phyloP scores from a whole-genome alignment of 169 alveolate species.

The Perkinsus olseni region DNA sequence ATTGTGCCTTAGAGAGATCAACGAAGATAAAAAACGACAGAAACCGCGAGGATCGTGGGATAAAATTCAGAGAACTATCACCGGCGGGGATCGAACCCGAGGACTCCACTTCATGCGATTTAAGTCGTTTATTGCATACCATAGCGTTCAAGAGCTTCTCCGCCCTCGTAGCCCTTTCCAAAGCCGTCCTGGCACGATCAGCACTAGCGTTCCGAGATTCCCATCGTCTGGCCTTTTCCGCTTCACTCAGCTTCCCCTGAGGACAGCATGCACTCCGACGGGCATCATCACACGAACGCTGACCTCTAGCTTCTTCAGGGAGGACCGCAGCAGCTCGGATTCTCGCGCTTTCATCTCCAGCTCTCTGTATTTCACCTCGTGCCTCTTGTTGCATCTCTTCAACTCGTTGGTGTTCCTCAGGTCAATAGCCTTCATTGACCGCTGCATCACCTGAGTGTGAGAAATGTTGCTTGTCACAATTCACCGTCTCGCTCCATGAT shows the following conservation, averaged over 20 bases:
- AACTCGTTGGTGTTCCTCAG: neutral
- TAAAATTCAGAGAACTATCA: no score
- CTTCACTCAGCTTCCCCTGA: neutral
- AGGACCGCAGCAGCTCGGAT: neutral
- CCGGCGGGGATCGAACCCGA: no score
- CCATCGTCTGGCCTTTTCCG: neutral
- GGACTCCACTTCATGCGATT: no score
- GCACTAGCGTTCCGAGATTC: neutral
- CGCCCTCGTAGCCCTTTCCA: neutral
- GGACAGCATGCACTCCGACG: no score
- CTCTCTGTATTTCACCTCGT: neutral
- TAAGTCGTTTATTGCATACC: neutral
- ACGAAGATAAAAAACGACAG: neutral
- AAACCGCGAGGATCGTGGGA: no score
- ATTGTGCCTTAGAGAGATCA: neutral
- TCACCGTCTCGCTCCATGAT: no score
- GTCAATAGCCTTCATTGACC: neutral
- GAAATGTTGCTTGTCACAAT: no score
- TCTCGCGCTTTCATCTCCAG: neutral
- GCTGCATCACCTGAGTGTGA: neutral
- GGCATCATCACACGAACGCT: neutral
- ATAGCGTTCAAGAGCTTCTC: neutral
- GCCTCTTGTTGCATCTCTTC: neutral
- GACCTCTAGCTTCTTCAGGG: neutral
- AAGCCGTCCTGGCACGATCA: neutral